Conservation (phyloP, 208 protist species). For the Porcisia deanei region DNA sequence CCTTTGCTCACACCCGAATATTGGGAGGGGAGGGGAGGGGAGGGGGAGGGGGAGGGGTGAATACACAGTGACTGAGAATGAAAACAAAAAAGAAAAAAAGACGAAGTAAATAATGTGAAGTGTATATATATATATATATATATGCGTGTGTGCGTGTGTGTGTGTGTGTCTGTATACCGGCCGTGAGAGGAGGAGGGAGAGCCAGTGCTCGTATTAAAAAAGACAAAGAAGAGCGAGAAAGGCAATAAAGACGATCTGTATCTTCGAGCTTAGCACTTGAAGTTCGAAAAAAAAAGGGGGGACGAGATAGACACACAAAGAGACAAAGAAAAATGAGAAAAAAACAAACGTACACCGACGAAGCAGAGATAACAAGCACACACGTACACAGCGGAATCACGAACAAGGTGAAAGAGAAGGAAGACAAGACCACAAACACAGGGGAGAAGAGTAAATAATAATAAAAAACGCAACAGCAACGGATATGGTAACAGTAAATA, state of each 20-base stretch:
- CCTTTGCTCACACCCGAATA: too few species aligned
- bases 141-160: not conserved
- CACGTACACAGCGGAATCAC: not conserved
- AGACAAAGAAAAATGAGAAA: not conserved
- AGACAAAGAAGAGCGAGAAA: not conserved
- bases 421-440: too few species aligned
- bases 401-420: conserved; percentile 1
- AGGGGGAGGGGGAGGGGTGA: not conserved
- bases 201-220: too few species aligned
- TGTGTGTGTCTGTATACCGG: too few species aligned
- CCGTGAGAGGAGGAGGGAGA: too few species aligned
- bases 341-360: not conserved
- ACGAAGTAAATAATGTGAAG: not conserved
- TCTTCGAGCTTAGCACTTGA: too few species aligned
- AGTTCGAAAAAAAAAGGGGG: not conserved
- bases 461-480: not conserved
- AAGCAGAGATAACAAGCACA: not conserved
- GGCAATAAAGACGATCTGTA: not conserved
- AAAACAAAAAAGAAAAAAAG: not conserved
- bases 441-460: not conserved
- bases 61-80: not conserved
- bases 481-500: not conserved
- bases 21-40: not conserved
- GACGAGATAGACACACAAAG: too few species aligned
- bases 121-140: not conserved